phyloP scores from a whole-genome alignment of 2,329 filamentous ascomycete genomes.

The Fusarium sp. region DNA sequence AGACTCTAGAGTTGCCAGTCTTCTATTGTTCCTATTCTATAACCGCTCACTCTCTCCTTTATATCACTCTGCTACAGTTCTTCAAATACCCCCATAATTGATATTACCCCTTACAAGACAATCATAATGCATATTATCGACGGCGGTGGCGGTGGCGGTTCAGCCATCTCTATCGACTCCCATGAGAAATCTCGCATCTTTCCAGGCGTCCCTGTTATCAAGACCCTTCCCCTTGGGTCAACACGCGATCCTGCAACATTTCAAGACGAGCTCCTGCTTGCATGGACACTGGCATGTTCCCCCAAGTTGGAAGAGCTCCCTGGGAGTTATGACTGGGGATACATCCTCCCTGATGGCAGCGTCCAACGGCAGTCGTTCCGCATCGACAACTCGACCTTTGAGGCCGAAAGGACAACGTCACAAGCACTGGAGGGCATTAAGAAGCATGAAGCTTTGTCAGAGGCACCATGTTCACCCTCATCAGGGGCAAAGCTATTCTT shows the following conservation, averaged over 20 bases:
- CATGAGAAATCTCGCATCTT: slow-evolving; percentile 11
- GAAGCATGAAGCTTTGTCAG: slow-evolving; percentile 2
- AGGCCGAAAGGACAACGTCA: slow-evolving; percentile 25
- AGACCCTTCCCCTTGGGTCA: slow-evolving; percentile 21
- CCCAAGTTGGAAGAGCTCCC: slow-evolving; percentile 5
- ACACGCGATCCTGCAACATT: slow-evolving; percentile 19
- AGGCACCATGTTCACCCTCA: slow-evolving; percentile 3
- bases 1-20: not conserved
- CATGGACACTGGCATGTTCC: slow-evolving; percentile 27
- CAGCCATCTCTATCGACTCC: slow-evolving; percentile 19
- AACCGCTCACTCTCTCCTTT: not conserved
- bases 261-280: slow-evolving; percentile 23
- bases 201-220: slow-evolving; percentile 8
- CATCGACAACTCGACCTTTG: slow-evolving; percentile 16
- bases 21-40: not conserved
- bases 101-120: slow-evolving; percentile 5
- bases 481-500: slow-evolving; percentile 22
- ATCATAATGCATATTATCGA: slow-evolving; percentile 41
- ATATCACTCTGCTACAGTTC: not conserved
- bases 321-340: slow-evolving; percentile 22
- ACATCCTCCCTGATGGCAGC: slow-evolving; percentile 27
- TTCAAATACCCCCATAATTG: slow-evolving; percentile 5
- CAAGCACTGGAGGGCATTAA: slow-evolving; percentile 24
- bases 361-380: slow-evolving; percentile 26
- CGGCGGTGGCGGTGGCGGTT: slow-evolving; percentile 35